phyloP scores from a whole-genome alignment of 805 yeast genomes.

The Yarrowia bubula region DNA sequence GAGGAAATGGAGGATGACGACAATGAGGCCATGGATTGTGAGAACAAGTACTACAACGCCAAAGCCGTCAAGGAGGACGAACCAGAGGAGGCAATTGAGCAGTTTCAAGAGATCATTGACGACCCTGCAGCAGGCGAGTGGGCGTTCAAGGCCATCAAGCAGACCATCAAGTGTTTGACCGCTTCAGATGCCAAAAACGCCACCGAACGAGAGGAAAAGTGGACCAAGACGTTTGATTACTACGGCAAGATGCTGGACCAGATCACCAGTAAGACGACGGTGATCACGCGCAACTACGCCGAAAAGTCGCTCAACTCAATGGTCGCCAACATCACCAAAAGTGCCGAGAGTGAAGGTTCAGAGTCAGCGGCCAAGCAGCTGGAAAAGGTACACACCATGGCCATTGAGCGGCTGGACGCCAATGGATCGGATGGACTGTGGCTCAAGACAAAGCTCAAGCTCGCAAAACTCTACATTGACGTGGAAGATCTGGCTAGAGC shows the following conservation, averaged over 20 bases:
- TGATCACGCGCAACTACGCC: slow-evolving; percentile 37
- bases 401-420: slow-evolving; percentile 35
- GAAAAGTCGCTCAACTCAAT: slow-evolving; percentile 41
- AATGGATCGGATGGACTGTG: slow-evolving; percentile 37
- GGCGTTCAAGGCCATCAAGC: slow-evolving; percentile 41
- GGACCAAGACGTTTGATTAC: slow-evolving; percentile 32
- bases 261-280: slow-evolving; percentile 25
- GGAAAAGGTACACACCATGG: slow-evolving; percentile 35
- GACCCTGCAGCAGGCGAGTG: slow-evolving; percentile 35
- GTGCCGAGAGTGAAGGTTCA: slow-evolving; percentile 30
- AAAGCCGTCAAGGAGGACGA: slow-evolving; percentile 41
- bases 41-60: slow-evolving; percentile 43
- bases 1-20: slow-evolving; percentile 36
- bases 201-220: slow-evolving; percentile 28
- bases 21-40: slow-evolving; percentile 30
- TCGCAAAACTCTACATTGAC: slow-evolving; percentile 39
- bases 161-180: slow-evolving; percentile 38
- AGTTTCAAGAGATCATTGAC: slow-evolving; percentile 36
- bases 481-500: slow-evolving; percentile 32
- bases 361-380: slow-evolving; percentile 26
- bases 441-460: slow-evolving; percentile 37
- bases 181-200: neutral
- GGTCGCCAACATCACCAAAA: slow-evolving; percentile 35
- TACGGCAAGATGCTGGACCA: slow-evolving; percentile 32
- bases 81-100: slow-evolving; percentile 37